phyloP scores from a whole-genome alignment of 2,329 filamentous ascomycete genomes.

The Cercospora sesami region DNA sequence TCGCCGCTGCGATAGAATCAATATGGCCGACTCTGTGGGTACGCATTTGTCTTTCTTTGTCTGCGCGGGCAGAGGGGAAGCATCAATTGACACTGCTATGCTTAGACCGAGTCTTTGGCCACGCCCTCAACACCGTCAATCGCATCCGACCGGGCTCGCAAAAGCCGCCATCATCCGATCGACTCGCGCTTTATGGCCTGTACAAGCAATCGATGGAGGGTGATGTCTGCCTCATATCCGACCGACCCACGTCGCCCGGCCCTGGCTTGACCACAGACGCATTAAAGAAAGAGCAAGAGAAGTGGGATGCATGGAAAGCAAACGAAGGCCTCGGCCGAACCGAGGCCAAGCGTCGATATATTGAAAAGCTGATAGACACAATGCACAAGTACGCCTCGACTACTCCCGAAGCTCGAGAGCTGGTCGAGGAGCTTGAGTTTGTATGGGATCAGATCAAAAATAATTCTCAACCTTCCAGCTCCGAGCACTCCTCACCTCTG shows the following conservation, averaged over 20 bases:
- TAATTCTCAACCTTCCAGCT: conserved; percentile 47
- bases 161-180: conserved; percentile 79
- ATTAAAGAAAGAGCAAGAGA: conserved; percentile 43
- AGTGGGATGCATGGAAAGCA: conserved; percentile 86
- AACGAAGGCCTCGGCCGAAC: conserved; percentile 81
- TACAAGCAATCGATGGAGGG: conserved; percentile 99
- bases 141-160: conserved; percentile 93
- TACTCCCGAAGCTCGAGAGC: conserved; percentile 79
- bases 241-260: conserved; percentile 60
- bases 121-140: conserved; percentile 98
- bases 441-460: conserved; percentile 98
- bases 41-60: conserved; percentile 12
- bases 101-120: conserved; percentile 93
- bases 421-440: conserved; percentile 94
- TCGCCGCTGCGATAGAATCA: conserved; percentile 3
- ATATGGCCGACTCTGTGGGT: conserved; percentile 39
- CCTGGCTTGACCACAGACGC: conserved; percentile 25
- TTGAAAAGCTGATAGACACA: conserved; percentile 89
- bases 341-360: conserved; percentile 91
- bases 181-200: conserved; percentile 90
- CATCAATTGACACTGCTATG: conserved; percentile 8
- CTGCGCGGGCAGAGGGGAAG: neutral
- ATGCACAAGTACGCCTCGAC: conserved; percentile 93
- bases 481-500: conserved; percentile 35
- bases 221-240: conserved; percentile 91